These are phyloP conservation scores for Penicillium aurantiogriseum DNA, from an alignment of 2,329 filamentous ascomycete species.

Conservation along the genomic window DNA sequence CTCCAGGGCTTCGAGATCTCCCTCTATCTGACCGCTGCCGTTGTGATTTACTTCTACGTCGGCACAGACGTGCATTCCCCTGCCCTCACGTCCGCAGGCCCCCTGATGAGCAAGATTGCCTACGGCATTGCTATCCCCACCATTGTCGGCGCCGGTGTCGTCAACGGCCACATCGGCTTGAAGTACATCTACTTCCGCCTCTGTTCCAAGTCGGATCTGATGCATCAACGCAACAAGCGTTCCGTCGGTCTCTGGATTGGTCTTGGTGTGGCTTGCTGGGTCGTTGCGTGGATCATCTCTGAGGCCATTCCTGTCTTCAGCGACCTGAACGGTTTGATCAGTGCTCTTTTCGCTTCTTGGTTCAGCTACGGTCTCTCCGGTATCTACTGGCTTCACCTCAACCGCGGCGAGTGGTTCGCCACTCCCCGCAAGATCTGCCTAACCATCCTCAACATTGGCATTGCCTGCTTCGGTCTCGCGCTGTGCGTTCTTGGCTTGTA, in stretches of 20 bases:
- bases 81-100: constrained; percentile 62
- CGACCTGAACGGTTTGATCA: constrained; percentile 61
- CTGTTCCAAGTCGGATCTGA: constrained; percentile 57
- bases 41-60: constrained; percentile 67
- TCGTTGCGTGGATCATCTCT: constrained; percentile 64
- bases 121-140: constrained; percentile 69
- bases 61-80: constrained; percentile 62
- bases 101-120: constrained; percentile 60
- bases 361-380: constrained; percentile 43
- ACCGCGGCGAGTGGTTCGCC: constrained; percentile 43
- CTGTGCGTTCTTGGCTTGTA: constrained; percentile 27
- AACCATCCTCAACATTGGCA: constrained; percentile 44
- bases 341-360: constrained; percentile 27
- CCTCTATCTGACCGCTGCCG: constrained; percentile 64
- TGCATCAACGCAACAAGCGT: constrained; percentile 49
- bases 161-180: constrained; percentile 65
- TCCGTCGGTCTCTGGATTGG: constrained; percentile 60
- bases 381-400: constrained; percentile 51
- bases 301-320: constrained; percentile 69
- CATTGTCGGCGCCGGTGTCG: constrained; percentile 68
- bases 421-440: constrained; percentile 47
- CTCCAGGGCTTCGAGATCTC: constrained; percentile 60
- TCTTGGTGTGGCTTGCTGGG: constrained; percentile 58
- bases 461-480: constrained; percentile 35
- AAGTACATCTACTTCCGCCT: constrained; percentile 66